Percentiles rank a stretch among this genome's conserved stretches.
Conservation (phyloP, 345 rosid species). For the Anacardium occidentale region DNA sequence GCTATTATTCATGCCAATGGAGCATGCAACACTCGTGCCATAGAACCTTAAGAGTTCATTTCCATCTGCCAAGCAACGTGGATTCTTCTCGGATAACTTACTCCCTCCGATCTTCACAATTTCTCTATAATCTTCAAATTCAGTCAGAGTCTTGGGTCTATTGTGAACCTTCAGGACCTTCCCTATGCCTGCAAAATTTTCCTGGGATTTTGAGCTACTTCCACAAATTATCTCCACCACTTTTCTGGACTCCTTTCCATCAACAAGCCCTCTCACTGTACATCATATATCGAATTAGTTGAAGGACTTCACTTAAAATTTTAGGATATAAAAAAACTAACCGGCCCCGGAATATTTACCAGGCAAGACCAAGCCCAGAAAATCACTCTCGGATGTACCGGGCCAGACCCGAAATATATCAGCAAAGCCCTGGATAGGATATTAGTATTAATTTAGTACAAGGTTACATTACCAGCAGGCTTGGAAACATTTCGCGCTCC, state of each 20-base stretch:
- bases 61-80: slow-evolving; percentile 78
- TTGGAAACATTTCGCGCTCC: slow-evolving; percentile 55
- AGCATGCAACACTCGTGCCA: slow-evolving; percentile 48
- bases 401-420: too few species aligned
- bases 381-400: too few species aligned
- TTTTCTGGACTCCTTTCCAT: slow-evolving; percentile 65
- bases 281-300: too few species aligned
- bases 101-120: slow-evolving; percentile 52
- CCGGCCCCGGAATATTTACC: too few species aligned
- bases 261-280: slow-evolving; percentile 54
- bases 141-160: slow-evolving; percentile 45
- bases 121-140: slow-evolving; percentile 65
- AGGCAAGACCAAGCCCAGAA: background rate
- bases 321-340: too few species aligned
- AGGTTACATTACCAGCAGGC: slow-evolving; percentile 52
- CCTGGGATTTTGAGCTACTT: slow-evolving; percentile 30
- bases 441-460: too few species aligned
- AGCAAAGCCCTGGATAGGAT: too few species aligned
- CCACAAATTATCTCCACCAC: slow-evolving; percentile 68
- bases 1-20: slow-evolving; percentile 37
- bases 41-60: slow-evolving; percentile 70
- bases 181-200: slow-evolving; percentile 22
- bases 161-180: slow-evolving; percentile 56
- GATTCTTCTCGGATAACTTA: slow-evolving; percentile 49
- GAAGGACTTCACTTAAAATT: too few species aligned